A percentile compares a stretch with the other conserved stretches of the same genome.
phyloP scores from a whole-genome alignment of 148 eudicot genomes.

The Dianthus caryophyllus region DNA sequence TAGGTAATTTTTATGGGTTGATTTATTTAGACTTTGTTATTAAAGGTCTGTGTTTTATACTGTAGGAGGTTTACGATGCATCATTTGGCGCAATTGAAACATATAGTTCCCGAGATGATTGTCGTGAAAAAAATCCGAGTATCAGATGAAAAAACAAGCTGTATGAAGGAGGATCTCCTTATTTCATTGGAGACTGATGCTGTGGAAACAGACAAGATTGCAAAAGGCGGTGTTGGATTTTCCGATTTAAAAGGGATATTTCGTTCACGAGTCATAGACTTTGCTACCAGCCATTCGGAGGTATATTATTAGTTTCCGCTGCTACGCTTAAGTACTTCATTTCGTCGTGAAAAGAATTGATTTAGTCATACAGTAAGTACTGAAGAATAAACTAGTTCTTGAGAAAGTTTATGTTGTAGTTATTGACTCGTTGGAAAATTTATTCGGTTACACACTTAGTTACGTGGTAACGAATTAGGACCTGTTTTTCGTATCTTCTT shows the following conservation, averaged over 20 bases:
- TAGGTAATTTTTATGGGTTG: not conserved
- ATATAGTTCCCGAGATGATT: slow-evolving; percentile 64
- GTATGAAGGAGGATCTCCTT: slow-evolving; percentile 75
- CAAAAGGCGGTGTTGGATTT: slow-evolving; percentile 33
- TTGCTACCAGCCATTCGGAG: slow-evolving; percentile 43
- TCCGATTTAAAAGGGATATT: slow-evolving; percentile 46
- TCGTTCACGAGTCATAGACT: slow-evolving; percentile 39
- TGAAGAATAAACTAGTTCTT: not conserved
- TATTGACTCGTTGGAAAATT: too few relatives aligned
- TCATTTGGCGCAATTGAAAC: slow-evolving; percentile 79
- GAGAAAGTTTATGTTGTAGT: too few relatives aligned
- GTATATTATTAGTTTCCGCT: slow-evolving; percentile 22
- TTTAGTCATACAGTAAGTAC: too few relatives aligned
- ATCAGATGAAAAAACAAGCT: slow-evolving; percentile 53
- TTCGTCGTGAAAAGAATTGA: too few relatives aligned
- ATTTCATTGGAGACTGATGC: slow-evolving; percentile 38
- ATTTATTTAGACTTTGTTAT: slow-evolving; percentile 6
- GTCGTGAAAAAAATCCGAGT: slow-evolving; percentile 50
- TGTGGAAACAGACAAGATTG: slow-evolving; percentile 28
- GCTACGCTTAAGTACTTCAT: not conserved
- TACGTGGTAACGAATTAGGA: too few relatives aligned
- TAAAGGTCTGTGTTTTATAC: not conserved
- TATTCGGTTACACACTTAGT: too few relatives aligned
- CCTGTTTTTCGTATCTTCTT: too few relatives aligned
- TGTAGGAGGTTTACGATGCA: slow-evolving; percentile 66